Conservation (phyloP, 306 rosid genomes). For the Cucumis cinereus region DNA sequence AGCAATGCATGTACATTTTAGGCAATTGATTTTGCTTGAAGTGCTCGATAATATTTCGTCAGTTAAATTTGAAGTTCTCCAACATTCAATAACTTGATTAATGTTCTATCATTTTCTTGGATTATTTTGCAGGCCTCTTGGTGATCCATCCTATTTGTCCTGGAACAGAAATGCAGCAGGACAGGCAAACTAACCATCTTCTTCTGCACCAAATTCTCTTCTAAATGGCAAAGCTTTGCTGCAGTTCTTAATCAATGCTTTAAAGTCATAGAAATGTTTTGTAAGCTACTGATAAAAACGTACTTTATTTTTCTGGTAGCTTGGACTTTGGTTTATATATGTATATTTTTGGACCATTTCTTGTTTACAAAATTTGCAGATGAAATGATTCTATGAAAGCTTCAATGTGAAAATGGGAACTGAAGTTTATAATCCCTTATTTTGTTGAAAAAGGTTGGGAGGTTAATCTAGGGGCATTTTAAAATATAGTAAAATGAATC, state of each 20-base stretch:
- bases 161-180: conserved; percentile 57
- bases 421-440: not conserved
- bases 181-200: conserved; percentile 13
- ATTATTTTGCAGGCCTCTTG: conserved; percentile 66
- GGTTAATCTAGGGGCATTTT: too few relatives aligned
- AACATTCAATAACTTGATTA: not conserved
- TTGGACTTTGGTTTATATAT: not conserved
- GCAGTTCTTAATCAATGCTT: not conserved
- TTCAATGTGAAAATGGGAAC: not conserved
- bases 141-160: conserved; percentile 77
- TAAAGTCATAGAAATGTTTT: not conserved
- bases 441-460: not conserved
- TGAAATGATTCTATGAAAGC: not conserved
- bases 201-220: conserved; percentile 1
- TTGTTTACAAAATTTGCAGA: not conserved
- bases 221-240: not conserved
- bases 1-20: not conserved
- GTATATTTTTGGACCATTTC: not conserved
- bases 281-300: not conserved
- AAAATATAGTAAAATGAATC: too few relatives aligned
- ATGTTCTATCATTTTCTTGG: not conserved
- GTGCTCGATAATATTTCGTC: not conserved
- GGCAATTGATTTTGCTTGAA: not conserved
- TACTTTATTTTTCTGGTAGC: not conserved
- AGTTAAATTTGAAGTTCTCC: not conserved